A percentile compares a stretch with the other conserved stretches of the same genome.
These are phyloP conservation scores for Logfia minima DNA, from an alignment of 129 eudicot genomes.

Conservation along the genomic window DNA sequence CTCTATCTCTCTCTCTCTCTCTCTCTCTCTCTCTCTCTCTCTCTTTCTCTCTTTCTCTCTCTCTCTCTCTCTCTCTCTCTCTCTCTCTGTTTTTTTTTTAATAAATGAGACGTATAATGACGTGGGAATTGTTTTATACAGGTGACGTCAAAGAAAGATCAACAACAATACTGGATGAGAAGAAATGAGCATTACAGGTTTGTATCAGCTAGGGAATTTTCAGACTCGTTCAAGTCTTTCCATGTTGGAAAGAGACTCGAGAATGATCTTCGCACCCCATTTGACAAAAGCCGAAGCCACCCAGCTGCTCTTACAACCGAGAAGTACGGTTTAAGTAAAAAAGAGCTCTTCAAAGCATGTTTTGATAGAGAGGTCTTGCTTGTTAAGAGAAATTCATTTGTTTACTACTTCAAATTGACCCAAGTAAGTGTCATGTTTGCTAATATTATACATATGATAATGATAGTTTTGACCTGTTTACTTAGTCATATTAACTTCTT, in stretches of 20 bases:
- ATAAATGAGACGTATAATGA: neutral
- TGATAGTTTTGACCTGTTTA: neutral
- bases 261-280: slow-evolving; percentile 49
- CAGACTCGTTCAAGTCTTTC: slow-evolving; percentile 47
- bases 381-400: slow-evolving; percentile 57
- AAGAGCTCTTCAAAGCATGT: slow-evolving; percentile 51
- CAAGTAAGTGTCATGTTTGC: slow-evolving; percentile 34
- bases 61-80: neutral
- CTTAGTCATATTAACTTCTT: neutral
- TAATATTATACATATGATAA: too few species aligned
- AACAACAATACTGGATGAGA: slow-evolving; percentile 48
- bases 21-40: neutral
- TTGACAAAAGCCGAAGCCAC: slow-evolving; percentile 48
- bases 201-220: slow-evolving; percentile 43
- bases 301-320: slow-evolving; percentile 58
- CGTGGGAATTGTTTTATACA: slow-evolving; percentile 16
- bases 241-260: slow-evolving; percentile 36
- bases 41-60: neutral
- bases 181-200: slow-evolving; percentile 45
- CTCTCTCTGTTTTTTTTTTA: too few species aligned
- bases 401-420: slow-evolving; percentile 34
- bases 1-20: neutral
- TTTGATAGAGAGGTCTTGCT: slow-evolving; percentile 50
- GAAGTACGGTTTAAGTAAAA: slow-evolving; percentile 44
- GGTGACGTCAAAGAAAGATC: slow-evolving; percentile 71